Evolutionary conservation across 768 basidiomycete species (phyloP).

Genomic region (Lyophyllum atratum): DNA sequence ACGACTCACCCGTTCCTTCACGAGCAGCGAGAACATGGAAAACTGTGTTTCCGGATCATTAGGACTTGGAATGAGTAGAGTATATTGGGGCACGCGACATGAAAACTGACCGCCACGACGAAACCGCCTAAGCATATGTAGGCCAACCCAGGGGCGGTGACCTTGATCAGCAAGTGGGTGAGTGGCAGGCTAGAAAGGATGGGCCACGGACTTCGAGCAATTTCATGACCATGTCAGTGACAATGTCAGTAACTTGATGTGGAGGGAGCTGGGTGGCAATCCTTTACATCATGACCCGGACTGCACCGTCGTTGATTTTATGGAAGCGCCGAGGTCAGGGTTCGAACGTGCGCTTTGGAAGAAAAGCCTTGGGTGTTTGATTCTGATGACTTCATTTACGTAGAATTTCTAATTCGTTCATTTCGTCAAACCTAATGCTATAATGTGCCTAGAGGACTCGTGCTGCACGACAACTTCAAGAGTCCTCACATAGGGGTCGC

Average conservation of each 20-base stretch:
- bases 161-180: constrained; percentile 39
- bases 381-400: too few relatives aligned
- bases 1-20: constrained; percentile 71
- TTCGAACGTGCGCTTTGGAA: too few relatives aligned
- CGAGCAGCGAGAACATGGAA: constrained; percentile 78
- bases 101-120: constrained; percentile 15
- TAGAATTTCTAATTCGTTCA: too few relatives aligned
- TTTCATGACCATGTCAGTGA: constrained; percentile 4
- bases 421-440: too few relatives aligned
- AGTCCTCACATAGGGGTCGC: constrained; percentile 10
- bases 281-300: too few relatives aligned
- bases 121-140: constrained; percentile 66
- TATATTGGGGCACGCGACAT: too few relatives aligned
- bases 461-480: not conserved
- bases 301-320: too few relatives aligned
- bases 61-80: not conserved
- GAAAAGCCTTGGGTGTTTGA: too few relatives aligned
- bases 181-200: constrained; percentile 12
- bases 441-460: not conserved
- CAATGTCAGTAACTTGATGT: not conserved
- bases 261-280: too few relatives aligned
- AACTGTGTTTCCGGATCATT: constrained; percentile 51
- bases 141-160: constrained; percentile 51
- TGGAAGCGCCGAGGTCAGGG: too few relatives aligned
- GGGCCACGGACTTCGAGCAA: constrained; percentile 35